These are phyloP conservation scores for Clohesyomyces aquaticus DNA, from an alignment of 495 filamentous ascomycete species.

Conservation along the genomic window DNA sequence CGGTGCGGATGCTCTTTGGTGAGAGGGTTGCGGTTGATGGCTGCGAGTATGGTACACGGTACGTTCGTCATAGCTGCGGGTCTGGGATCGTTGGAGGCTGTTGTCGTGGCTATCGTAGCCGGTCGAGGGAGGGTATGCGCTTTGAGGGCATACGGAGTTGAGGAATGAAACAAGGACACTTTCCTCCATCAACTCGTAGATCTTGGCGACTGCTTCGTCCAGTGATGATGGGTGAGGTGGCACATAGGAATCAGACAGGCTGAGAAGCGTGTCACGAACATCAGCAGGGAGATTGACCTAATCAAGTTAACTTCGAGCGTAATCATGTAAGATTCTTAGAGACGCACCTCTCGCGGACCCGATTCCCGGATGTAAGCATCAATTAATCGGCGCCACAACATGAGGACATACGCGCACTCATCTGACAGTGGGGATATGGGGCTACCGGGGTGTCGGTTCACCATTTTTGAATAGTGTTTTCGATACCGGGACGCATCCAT, in stretches of 20 bases:
- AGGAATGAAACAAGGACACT: slow-evolving; percentile 85
- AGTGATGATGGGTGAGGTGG: slow-evolving; percentile 79
- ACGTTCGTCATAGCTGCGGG: slow-evolving; percentile 42
- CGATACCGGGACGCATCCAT: slow-evolving; percentile 92
- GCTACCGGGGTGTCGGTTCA: slow-evolving; percentile 50
- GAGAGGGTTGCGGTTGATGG: slow-evolving; percentile 26
- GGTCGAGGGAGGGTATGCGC: slow-evolving; percentile 22
- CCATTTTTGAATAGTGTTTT: slow-evolving; percentile 67
- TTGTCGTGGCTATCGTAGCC: slow-evolving; percentile 35
- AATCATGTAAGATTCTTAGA: slow-evolving; percentile 43
- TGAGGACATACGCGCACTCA: slow-evolving; percentile 70
- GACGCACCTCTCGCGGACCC: slow-evolving; percentile 55
- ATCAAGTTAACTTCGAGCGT: neutral
- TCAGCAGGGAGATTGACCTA: slow-evolving; percentile 91
- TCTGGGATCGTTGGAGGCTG: slow-evolving; percentile 27
- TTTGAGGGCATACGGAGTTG: slow-evolving; percentile 53
- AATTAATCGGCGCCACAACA: slow-evolving; percentile 68
- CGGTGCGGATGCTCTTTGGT: slow-evolving; percentile 43
- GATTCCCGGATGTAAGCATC: slow-evolving; percentile 79
- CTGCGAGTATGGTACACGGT: slow-evolving; percentile 27
- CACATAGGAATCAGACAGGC: slow-evolving; percentile 59
- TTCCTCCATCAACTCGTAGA: slow-evolving; percentile 96
- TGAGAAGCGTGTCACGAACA: slow-evolving; percentile 79
- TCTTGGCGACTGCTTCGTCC: slow-evolving; percentile 85
- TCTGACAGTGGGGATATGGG: slow-evolving; percentile 55